Base-by-base conservation (phyloP, 306 rosid species). In the Corylus americana region DNA sequence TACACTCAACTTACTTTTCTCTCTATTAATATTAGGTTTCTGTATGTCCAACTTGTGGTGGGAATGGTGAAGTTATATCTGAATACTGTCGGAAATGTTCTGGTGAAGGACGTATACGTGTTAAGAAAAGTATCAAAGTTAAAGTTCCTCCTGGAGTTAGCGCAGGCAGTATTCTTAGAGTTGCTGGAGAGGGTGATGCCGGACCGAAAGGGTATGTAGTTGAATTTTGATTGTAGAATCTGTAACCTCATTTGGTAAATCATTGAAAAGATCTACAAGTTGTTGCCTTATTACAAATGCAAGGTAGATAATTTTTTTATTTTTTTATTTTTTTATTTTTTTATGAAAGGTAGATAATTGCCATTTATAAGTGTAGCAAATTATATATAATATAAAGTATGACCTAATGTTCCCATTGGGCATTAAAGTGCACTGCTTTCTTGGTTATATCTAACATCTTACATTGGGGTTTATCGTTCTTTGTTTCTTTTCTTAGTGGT, bases 91-190 rank as follows among this genome's bases (percentile, higher is more conserved):
- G 96, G 80, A 95, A 90, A 81, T 95, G 99, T 87, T 88, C 90
- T 39, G 96, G 98, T 35, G 92, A 90, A 89, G 99, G 98, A 57
- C 89, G 94, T 18, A 58, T 90, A 61, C 96, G 94, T 51, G 84
- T 89, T 70, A 95, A 91, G 93, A 93, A 93, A 88, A 90, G 35
- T 76, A 93, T 95, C 67, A 95, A 91, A 87, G 97, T 95, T 71
- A 90, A 91, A 90, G 89, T 95, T 81, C 99, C 99, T 79, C 94
- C 98, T 0, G 99, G 98, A 47, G 98, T 95, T 76, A 90, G 88
- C 74, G 66, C 92, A 27, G 98, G 99, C 86, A 95, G 97, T 83
- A 90, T 95, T 84, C 86, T 93, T 44, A 93, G 99, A 89, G 98
- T 95, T 83, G 79, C 88, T 63, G 93, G 99, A 83, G 99, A 95